Evolutionary conservation across 441 rosid species (phyloP), one percentile per base, ranked within the genome.

Genomic region (Gossypium laxum): DNA sequence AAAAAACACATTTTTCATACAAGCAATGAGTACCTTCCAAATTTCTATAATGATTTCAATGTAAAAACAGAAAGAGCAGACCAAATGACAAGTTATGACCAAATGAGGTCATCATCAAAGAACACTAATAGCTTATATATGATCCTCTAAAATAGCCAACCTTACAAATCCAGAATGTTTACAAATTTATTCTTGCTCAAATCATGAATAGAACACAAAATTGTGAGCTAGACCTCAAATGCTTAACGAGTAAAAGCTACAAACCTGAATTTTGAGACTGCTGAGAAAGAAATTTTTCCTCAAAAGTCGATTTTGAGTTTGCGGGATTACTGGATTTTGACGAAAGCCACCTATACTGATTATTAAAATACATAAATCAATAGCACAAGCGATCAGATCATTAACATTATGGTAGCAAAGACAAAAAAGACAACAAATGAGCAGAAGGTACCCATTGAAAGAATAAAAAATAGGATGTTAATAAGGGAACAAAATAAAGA

Each of bases 341-440:
- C 75, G 99, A 95, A 79, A 95, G 91, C 99, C 99, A 92, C 89
- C 93, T 89, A 87, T 95, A 95, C 99, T 95, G 97, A 81, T 79
- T 81, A 66, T 83, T 70, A 21, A 62, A 67, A 73, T 72, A 77
- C 72, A 54, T 41, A 74, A 78, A 74, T 74, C 61, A 82, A 70
- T 55, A 70, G 69, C 14, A 61, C 38, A 55, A 64, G 45, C 30
- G 51, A 62, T 64, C 51, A 72, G 17, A 76, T 48, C 34, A 65
- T 2, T 64, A 50, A 38, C 6, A 24, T 8, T 6, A 2, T 2
- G 64, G 68, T 48, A 45, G n/a, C 32, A 15, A 21, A 11, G 50
- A 71, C 24, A 6, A 38, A 4, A 47, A 8, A 11, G 4, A 55
- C 50, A 2, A 57, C 47, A 65, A 65, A 4, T 24, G n/a, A 47